Conservation (phyloP, 768 basidiomycete genomes). For the Roridomyces roridus region DNA sequence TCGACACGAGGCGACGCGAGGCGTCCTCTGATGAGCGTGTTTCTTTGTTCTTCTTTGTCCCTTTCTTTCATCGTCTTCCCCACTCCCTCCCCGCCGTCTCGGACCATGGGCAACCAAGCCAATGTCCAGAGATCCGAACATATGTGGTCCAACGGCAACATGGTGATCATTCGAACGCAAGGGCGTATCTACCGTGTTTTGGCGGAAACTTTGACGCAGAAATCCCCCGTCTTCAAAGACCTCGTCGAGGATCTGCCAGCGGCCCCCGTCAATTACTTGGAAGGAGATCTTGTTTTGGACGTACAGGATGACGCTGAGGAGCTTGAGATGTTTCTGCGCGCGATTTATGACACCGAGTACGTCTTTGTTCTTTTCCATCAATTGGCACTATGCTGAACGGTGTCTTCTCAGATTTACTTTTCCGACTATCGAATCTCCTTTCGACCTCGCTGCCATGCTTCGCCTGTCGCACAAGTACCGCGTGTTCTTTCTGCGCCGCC, state of each 20-base stretch:
- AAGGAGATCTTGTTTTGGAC: not conserved
- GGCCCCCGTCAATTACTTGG: not conserved
- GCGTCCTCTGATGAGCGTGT: too few species aligned
- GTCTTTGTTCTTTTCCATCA: not conserved
- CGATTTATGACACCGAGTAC: slow-evolving; percentile 1
- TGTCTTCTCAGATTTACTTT: not conserved
- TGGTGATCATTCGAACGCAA: not conserved
- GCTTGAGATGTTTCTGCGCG: not conserved
- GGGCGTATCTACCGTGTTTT: not conserved
- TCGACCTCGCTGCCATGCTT: too few species aligned
- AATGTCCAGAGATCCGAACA: not conserved
- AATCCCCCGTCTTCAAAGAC: not conserved
- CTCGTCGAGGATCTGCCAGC: too few species aligned
- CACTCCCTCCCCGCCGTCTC: too few species aligned
- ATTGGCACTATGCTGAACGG: not conserved
- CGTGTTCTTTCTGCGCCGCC: too few species aligned
- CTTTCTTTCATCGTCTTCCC: too few species aligned
- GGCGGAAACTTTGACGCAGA: not conserved
- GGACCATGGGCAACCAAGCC: too few species aligned
- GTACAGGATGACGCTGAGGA: not conserved
- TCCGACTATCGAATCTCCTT: too few species aligned
- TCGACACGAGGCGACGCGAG: too few species aligned
- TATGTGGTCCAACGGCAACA: not conserved
- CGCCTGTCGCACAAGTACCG: too few species aligned
- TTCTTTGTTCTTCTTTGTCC: too few species aligned